Percentiles rank a stretch among this genome's conserved stretches.
Evolutionary conservation across 257 asterid genomes (phyloP).

Genomic region (Solanum corneliomulleri): DNA sequence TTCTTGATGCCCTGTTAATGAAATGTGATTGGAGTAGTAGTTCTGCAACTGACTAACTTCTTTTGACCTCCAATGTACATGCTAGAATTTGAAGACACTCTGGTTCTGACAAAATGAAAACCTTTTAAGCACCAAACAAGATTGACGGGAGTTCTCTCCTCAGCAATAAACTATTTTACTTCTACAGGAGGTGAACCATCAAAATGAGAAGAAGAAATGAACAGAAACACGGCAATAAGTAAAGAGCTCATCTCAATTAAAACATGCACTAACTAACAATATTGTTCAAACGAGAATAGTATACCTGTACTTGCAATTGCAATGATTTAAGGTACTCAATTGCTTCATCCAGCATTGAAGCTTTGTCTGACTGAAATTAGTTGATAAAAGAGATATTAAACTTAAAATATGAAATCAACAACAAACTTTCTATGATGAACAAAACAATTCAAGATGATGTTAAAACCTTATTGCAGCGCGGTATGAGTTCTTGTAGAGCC

Average conservation of each 20-base stretch:
- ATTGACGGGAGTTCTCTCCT: background rate
- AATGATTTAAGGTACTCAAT: slow-evolving; percentile 44
- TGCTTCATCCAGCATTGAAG: slow-evolving; percentile 45
- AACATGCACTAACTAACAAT: background rate
- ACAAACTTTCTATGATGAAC: background rate
- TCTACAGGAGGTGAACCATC: background rate
- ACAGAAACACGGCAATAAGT: background rate
- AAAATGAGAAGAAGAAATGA: background rate
- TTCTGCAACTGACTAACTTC: background rate
- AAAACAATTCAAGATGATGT: background rate
- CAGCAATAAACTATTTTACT: background rate
- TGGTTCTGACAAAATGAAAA: background rate
- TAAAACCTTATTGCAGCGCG: slow-evolving; percentile 41
- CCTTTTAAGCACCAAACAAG: background rate
- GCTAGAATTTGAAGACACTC: background rate
- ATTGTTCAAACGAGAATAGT: background rate
- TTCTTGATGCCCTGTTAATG: background rate
- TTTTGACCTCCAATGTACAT: background rate
- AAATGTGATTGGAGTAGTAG: background rate
- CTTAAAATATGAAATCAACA: background rate
- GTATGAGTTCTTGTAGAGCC: slow-evolving; percentile 38
- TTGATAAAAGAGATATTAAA: background rate
- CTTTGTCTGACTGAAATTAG: slow-evolving; percentile 34
- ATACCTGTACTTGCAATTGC: slow-evolving; percentile 39
- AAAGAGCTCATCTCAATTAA: background rate